Evolutionary conservation across 1,139 yeast genomes (phyloP), one percentile per base, ranked within the genome.

Genomic region (Magnusiomyces suaveolens): DNA sequence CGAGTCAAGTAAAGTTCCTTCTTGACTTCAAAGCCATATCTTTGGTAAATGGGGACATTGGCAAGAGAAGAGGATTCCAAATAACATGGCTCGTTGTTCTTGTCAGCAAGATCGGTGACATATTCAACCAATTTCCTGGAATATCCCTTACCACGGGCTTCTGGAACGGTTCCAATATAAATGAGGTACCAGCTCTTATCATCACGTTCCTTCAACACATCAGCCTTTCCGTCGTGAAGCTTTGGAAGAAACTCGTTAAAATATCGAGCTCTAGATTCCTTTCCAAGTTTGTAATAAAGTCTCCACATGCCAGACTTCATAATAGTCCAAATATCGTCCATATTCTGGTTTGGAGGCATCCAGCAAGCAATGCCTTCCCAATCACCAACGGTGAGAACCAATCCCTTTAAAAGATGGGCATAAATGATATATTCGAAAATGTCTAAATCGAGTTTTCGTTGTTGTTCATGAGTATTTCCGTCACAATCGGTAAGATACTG

Each of bases 91-190:
- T 71, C 69, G 23, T 71, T 71, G 33, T 69, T 66, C 50, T 69
- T 67, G 60, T 82, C 86, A 53, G 83, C 68, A 64, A 76, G 71
- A 32, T 71, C 66, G 59, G 80, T 80, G 76, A 80, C 78, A 62
- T 72, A 76, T n/a, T 80, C 79, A 60, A 82, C 77, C 63, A 81
- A 72, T 52, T 73, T 73, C 50, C 87, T 67, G n/a, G 76, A 81
- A 64, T 82, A 81, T 8, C 87, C 87, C 65, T 82, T 82, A 41
- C 87, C 87, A 62, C 84, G 73, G 10, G 85, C 84, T 24, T 68
- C 63, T n/a, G 75, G 75, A 12, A 77, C 70, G 6, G 84, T 77
- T 1, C 86, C 87, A 49, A 82, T 68, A 63, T 82, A 82, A 41
- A 82, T 84, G 63, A 82, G 73, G 20, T 84, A 81, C 70, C 75